Conservation (phyloP, 2,329 filamentous ascomycete genomes). For the Niveomyces coronatus region DNA sequence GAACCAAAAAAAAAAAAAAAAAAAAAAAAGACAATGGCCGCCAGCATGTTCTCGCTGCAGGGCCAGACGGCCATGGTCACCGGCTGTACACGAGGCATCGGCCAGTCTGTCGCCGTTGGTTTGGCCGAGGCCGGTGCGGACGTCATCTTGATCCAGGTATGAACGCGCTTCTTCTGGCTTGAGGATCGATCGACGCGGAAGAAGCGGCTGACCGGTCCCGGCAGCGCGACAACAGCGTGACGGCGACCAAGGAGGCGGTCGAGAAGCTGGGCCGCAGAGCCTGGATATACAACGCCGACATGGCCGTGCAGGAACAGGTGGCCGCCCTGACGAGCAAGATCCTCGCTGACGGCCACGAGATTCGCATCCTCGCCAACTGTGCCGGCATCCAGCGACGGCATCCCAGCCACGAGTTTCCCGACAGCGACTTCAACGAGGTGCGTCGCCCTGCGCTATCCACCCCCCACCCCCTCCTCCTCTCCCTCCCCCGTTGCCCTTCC, state of each 20-base stretch:
- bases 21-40: slow-evolving; percentile 23
- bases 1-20: too few species aligned
- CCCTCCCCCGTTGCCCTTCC: background rate
- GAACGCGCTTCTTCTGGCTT: background rate
- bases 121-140: slow-evolving; percentile 50
- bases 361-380: slow-evolving; percentile 76
- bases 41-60: slow-evolving; percentile 40
- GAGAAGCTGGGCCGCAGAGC: slow-evolving; percentile 56
- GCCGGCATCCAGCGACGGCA: slow-evolving; percentile 78
- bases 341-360: slow-evolving; percentile 50
- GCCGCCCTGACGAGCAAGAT: slow-evolving; percentile 49
- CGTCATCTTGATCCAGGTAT: slow-evolving; percentile 43
- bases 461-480: background rate
- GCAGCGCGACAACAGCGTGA: slow-evolving; percentile 32
- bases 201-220: slow-evolving; percentile 1
- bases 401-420: slow-evolving; percentile 64
- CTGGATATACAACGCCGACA: slow-evolving; percentile 59
- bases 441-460: background rate
- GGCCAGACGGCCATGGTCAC: slow-evolving; percentile 48
- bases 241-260: slow-evolving; percentile 49
- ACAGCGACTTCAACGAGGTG: slow-evolving; percentile 63
- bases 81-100: slow-evolving; percentile 48
- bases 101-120: slow-evolving; percentile 44
- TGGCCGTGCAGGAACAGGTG: slow-evolving; percentile 51
- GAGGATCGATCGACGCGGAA: background rate